phyloP scores from a whole-genome alignment of 345 rosid species.

The Laguncularia racemosa region DNA sequence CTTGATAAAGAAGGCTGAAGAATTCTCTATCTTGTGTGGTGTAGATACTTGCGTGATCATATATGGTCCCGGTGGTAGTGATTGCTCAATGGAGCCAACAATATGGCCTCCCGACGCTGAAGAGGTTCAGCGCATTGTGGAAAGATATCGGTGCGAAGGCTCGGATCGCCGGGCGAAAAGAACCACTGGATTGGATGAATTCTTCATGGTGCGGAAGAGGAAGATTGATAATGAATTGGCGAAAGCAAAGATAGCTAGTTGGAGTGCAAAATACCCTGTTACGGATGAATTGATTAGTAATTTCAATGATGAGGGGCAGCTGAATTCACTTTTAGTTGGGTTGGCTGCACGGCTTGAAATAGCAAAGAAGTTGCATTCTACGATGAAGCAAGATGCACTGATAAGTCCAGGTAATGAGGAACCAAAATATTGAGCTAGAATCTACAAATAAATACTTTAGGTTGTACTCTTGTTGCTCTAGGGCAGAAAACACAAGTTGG shows the following conservation, averaged over 20 bases:
- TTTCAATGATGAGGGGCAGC: conserved; percentile 2
- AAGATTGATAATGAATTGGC: conserved; percentile 14
- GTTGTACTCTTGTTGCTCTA: no score
- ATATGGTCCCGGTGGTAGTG: conserved; percentile 3
- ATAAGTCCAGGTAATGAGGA: neutral
- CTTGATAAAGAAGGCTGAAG: conserved; percentile 23
- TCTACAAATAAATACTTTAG: no score
- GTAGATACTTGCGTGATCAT: conserved; percentile 28
- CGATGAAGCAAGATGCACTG: conserved; percentile 2
- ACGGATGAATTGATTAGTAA: conserved; percentile 12
- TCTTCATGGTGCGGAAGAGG: conserved; percentile 11
- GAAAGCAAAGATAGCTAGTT: conserved; percentile 9
- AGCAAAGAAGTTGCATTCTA: conserved; percentile 7
- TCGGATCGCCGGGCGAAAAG: conserved; percentile 8
- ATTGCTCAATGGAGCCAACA: conserved; percentile 1
- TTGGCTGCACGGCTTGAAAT: conserved; percentile 10
- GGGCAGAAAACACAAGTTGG: no score
- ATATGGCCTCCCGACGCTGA: conserved; percentile 17
- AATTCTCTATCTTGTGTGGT: conserved; percentile 22
- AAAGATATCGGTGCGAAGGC: conserved; percentile 3
- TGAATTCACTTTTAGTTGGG: conserved; percentile 3
- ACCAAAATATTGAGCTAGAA: neutral
- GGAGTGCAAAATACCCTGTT: conserved; percentile 14
- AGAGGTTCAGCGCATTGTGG: conserved; percentile 12
- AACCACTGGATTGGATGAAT: conserved; percentile 13